Evolutionary conservation across 306 rosid species (phyloP).

Genomic region (Citrullus mucosospermus): DNA sequence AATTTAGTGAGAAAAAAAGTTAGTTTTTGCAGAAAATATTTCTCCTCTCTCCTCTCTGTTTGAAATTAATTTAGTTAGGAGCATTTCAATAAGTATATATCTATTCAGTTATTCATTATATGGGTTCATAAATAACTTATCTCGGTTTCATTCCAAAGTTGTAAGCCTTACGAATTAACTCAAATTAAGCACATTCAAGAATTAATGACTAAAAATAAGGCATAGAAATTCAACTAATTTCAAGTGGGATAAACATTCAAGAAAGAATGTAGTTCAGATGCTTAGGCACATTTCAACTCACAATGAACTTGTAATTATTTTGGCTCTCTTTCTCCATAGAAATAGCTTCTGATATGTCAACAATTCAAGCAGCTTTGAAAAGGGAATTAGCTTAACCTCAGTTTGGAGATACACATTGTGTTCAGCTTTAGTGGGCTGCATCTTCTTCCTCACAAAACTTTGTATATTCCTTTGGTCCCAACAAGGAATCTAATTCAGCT

Average conservation of each 20-base stretch:
- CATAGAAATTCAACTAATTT: neutral
- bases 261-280: neutral
- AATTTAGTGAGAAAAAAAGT: too few relatives aligned
- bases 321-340: neutral
- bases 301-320: neutral
- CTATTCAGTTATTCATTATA: too few relatives aligned
- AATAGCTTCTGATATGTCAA: neutral
- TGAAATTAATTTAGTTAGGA: too few relatives aligned
- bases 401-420: neutral
- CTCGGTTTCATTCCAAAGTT: neutral
- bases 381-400: neutral
- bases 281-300: neutral
- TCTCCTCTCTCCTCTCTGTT: too few relatives aligned
- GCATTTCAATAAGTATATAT: too few relatives aligned
- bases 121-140: too few relatives aligned
- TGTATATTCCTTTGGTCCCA: conserved; percentile 69
- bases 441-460: conserved; percentile 80
- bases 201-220: neutral
- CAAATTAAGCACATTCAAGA: neutral
- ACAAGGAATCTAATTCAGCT: conserved; percentile 48
- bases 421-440: conserved; percentile 44
- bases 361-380: conserved; percentile 3
- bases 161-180: neutral
- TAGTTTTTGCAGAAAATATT: too few relatives aligned
- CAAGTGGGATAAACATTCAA: neutral